Evolutionary conservation across 768 basidiomycete genomes (phyloP).

Genomic region (Amanita rubescens): DNA sequence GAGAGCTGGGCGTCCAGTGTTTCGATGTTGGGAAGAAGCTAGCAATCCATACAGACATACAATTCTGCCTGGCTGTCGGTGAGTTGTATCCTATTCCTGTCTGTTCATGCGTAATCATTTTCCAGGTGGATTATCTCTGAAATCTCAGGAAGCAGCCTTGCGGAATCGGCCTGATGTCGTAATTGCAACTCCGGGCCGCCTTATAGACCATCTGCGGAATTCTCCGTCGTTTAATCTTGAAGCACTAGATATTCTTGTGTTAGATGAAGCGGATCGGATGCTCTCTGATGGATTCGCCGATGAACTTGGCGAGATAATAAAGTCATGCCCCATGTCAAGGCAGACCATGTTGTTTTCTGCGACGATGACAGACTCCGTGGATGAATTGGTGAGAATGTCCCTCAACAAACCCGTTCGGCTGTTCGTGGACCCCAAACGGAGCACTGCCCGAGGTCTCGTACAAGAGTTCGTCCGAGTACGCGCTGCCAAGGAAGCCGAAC

Average conservation of each 20-base stretch:
- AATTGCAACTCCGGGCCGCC: slow-evolving; percentile 94
- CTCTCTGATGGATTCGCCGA: slow-evolving; percentile 92
- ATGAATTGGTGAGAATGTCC: slow-evolving; percentile 88
- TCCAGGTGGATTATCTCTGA: slow-evolving; percentile 85
- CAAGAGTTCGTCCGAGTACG: slow-evolving; percentile 96
- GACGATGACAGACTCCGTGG: slow-evolving; percentile 96
- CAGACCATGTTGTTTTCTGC: slow-evolving; percentile 99
- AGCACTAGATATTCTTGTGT: slow-evolving; percentile 84
- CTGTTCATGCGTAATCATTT: slow-evolving; percentile 1
- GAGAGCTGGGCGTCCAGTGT: slow-evolving; percentile 95
- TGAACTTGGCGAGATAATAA: slow-evolving; percentile 90
- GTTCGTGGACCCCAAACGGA: slow-evolving; percentile 92
- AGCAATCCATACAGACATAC: slow-evolving; percentile 81
- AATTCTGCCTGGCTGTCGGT: slow-evolving; percentile 92
- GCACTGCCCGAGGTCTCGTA: slow-evolving; percentile 74
- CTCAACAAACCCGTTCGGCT: slow-evolving; percentile 89
- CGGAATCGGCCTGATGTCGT: slow-evolving; percentile 88
- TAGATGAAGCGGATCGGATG: slow-evolving; percentile 99
- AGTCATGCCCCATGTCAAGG: slow-evolving; percentile 76
- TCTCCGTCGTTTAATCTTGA: slow-evolving; percentile 91
- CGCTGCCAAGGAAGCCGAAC: slow-evolving; percentile 68
- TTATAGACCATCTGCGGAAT: slow-evolving; percentile 97
- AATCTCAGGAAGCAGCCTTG: slow-evolving; percentile 82
- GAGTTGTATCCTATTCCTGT: slow-evolving; percentile 19
- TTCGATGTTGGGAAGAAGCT: slow-evolving; percentile 86